Evolutionary conservation across 2,329 filamentous ascomycete species (phyloP), one percentile per base, ranked within the genome.

Genomic region (Lachnellula subtilissima): DNA sequence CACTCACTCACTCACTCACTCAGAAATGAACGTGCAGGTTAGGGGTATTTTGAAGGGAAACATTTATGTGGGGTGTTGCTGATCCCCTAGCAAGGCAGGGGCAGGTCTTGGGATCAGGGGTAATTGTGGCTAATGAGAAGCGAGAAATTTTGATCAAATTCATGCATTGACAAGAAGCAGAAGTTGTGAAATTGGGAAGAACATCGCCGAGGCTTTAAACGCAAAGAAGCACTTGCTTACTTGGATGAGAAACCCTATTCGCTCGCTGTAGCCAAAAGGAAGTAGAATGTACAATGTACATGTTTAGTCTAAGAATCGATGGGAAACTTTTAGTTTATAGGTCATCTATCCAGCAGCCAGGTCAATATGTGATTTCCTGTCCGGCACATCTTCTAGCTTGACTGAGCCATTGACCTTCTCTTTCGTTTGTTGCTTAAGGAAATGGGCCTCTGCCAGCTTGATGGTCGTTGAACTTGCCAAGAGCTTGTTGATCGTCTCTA

Each of bases 401-500:
- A 36, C 46, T 32, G 48, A 42, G 50, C 42, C 42, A 37, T 60
- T 61, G 6, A 35, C 37, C 19, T 55, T 61, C 36, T 49, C 19
- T 25, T 48, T 54, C 15, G 36, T 51, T 43, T 66, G 55, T 9
- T 61, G 53, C 19, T 59, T 60, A 12, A 59, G 52, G 47, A 69
- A 68, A 5, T 61, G 78, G 70, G 87, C 80, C 75, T 97, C 93
- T 2, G 92, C 93, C 51, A 86, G 83, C 57, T 85, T 87, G 71
- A 97, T 92, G 73, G 90, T 94, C 64, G 88, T 83, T 78, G 95
- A 91, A 71, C 96, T 96, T 46, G 91, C 89, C 25, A 88, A 86
- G 48, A 96, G 78, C 80, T 99, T 99, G 78, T 99, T 97, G 76
- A 94, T 90, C 62, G 95, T 97, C 81, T 97, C 91, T 73, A 93